Percentiles rank a stretch among this genome's conserved stretches.
These are phyloP conservation scores for Arctium minus DNA, from an alignment of 129 eudicot species.

Conservation along the genomic window DNA sequence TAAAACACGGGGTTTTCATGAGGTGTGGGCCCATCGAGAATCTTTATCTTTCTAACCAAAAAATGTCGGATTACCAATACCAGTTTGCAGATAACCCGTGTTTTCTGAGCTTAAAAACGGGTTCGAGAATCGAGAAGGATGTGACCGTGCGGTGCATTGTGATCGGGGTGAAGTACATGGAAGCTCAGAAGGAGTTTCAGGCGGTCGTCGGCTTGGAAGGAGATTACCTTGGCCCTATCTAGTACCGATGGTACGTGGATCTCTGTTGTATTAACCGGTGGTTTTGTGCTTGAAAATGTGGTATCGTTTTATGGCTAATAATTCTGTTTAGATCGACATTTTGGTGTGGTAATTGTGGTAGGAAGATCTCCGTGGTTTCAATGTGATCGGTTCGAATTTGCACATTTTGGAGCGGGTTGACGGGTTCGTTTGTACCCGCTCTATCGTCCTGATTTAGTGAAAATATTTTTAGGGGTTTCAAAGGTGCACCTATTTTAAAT, in stretches of 20 bases:
- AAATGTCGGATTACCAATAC: slow-evolving; percentile 54
- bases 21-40: slow-evolving; percentile 69
- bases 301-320: not conserved
- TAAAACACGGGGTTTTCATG: slow-evolving; percentile 68
- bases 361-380: not conserved
- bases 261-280: not conserved
- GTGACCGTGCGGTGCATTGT: slow-evolving; percentile 44
- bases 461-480: not conserved
- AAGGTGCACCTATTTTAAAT: not conserved
- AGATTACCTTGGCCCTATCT: slow-evolving; percentile 63
- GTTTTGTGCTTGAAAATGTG: not conserved
- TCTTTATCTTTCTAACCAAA: slow-evolving; percentile 46
- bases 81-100: slow-evolving; percentile 58
- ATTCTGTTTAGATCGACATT: not conserved
- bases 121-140: slow-evolving; percentile 60
- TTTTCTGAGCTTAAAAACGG: slow-evolving; percentile 44
- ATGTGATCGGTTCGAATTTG: not conserved
- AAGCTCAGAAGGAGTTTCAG: slow-evolving; percentile 64
- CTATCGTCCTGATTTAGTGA: not conserved
- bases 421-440: not conserved
- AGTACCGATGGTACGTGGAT: not conserved
- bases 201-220: slow-evolving; percentile 64
- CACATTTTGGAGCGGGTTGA: not conserved
- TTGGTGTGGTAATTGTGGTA: not conserved
- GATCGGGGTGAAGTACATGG: slow-evolving; percentile 54